These are phyloP conservation scores for Diaporthe longicolla DNA, from an alignment of 2,329 filamentous ascomycete genomes.

Conservation along the genomic window DNA sequence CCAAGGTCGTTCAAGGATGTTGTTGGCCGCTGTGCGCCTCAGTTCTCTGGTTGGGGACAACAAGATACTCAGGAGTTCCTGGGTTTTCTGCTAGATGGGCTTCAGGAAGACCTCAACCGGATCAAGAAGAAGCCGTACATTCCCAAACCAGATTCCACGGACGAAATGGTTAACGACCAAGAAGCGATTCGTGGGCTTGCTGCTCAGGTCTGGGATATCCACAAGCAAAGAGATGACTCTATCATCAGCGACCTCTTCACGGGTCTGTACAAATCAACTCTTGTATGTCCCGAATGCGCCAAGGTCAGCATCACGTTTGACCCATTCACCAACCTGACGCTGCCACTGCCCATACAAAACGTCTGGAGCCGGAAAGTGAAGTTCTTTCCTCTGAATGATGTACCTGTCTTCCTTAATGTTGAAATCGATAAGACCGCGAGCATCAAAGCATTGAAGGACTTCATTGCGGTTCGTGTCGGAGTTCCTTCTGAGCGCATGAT, in stretches of 20 bases:
- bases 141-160: constrained; percentile 96
- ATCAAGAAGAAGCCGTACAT: constrained; percentile 97
- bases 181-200: constrained; percentile 87
- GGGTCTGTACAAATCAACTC: constrained; percentile 97
- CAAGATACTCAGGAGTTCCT: constrained; percentile 98
- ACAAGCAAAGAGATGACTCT: constrained; percentile 92
- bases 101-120: constrained; percentile 95
- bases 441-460: constrained; percentile 78
- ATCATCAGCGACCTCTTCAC: constrained; percentile 96
- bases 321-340: constrained; percentile 93
- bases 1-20: constrained; percentile 87
- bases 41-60: constrained; percentile 95
- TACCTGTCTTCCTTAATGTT: constrained; percentile 79
- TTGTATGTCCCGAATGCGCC: constrained; percentile 89
- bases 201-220: constrained; percentile 90
- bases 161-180: constrained; percentile 90
- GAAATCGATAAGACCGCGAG: constrained; percentile 85
- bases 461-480: constrained; percentile 76
- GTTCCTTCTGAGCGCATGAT: constrained; percentile 78
- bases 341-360: constrained; percentile 90
- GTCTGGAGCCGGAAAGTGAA: constrained; percentile 82
- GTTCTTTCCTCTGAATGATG: constrained; percentile 82
- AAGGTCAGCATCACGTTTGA: constrained; percentile 99
- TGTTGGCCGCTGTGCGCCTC: constrained; percentile 84
- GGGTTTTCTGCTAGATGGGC: constrained; percentile 91